Conservation (phyloP, 2,329 filamentous ascomycete genomes). For the Colletotrichum agaves region DNA sequence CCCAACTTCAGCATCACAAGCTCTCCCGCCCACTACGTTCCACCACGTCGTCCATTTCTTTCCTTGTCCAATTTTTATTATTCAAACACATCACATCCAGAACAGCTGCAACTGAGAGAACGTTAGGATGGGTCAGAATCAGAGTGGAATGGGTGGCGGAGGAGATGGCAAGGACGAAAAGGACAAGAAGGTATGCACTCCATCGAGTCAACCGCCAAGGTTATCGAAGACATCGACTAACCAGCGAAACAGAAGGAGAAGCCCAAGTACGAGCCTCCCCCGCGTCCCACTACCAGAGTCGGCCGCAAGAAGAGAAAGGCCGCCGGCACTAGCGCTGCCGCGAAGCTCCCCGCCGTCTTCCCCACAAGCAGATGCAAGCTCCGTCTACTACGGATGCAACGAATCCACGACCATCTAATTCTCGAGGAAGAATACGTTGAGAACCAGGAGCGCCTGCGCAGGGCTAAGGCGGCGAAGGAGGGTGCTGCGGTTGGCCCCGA, state of each 20-base stretch:
- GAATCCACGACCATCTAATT: conserved; percentile 95
- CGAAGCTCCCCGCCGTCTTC: conserved; percentile 93
- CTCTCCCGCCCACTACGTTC: conserved; percentile 1
- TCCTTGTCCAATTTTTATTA: background rate
- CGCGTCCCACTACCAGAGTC: conserved; percentile 94
- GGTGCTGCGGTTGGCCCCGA: conserved; percentile 77
- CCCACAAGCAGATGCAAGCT: conserved; percentile 98
- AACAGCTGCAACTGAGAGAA: background rate
- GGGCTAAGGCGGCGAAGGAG: conserved; percentile 85
- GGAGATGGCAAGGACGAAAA: conserved; percentile 85
- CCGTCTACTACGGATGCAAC: conserved; percentile 96
- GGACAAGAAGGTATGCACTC: conserved; percentile 84
- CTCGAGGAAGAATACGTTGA: conserved; percentile 99
- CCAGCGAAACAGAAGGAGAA: conserved; percentile 84
- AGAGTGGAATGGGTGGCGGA: conserved; percentile 86
- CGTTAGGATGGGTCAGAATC: conserved; percentile 73
- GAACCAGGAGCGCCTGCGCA: conserved; percentile 96
- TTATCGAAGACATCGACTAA: conserved; percentile 2
- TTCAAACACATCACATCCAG: background rate
- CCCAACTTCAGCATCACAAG: conserved; percentile 35
- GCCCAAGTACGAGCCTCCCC: conserved; percentile 99
- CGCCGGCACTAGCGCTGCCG: conserved; percentile 90
- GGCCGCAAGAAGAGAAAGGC: conserved; percentile 99
- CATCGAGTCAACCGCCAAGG: background rate
- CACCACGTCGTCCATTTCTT: background rate